phyloP scores from a whole-genome alignment of 169 alveolate species.

The Amoebophrya sp. region DNA sequence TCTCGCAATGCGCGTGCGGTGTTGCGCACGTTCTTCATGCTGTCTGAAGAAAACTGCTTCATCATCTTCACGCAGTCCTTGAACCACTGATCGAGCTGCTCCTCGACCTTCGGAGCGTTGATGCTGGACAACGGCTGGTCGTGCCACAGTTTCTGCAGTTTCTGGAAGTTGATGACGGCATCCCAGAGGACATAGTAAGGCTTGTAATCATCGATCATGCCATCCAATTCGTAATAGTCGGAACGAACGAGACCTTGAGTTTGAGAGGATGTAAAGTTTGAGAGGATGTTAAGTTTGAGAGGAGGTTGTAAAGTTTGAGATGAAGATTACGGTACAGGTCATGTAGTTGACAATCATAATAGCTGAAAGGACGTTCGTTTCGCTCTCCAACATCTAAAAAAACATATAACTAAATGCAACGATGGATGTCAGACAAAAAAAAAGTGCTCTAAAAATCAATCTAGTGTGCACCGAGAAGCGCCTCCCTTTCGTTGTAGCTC shows the following conservation, averaged over 20 bases:
- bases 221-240: slow-evolving; percentile 52
- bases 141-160: slow-evolving; percentile 43
- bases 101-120: slow-evolving; percentile 47
- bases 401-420: not conserved
- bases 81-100: slow-evolving; percentile 46
- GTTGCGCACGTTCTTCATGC: slow-evolving; percentile 39
- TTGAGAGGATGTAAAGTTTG: not conserved
- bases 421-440: not conserved
- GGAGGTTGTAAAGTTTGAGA: not conserved
- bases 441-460: slow-evolving; percentile 33
- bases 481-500: slow-evolving; percentile 44
- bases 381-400: not conserved
- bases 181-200: slow-evolving; percentile 50
- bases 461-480: slow-evolving; percentile 45
- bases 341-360: not conserved
- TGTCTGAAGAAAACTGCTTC: slow-evolving; percentile 39
- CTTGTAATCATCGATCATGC: slow-evolving; percentile 52
- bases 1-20: slow-evolving; percentile 47
- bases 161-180: slow-evolving; percentile 51
- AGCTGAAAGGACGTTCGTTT: not conserved
- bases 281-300: not conserved
- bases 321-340: not conserved
- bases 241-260: not conserved
- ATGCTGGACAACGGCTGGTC: slow-evolving; percentile 41
- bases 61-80: slow-evolving; percentile 44